Conservation (phyloP, 176 grass and related monocot genomes). For the Avena atlantica region DNA sequence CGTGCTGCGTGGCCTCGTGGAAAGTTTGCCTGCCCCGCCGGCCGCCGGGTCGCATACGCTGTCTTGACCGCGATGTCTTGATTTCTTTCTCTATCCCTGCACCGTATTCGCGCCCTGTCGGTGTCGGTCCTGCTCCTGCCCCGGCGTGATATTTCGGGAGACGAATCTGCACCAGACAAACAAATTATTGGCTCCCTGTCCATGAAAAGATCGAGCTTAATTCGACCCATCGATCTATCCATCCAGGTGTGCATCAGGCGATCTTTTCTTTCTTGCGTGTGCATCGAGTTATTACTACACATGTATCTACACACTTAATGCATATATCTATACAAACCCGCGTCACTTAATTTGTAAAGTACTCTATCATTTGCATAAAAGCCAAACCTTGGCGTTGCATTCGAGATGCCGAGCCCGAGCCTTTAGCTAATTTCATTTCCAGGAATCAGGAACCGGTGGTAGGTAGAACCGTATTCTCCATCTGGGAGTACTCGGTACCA, state of each 20-base stretch:
- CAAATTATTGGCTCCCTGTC: not conserved
- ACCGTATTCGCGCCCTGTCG: not conserved
- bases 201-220: not conserved
- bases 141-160: constrained; percentile 17
- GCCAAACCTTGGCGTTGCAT: constrained; percentile 1
- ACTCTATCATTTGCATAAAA: not conserved
- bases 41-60: constrained; percentile 4
- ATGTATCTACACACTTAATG: no score
- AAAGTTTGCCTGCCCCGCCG: not conserved
- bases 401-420: not conserved
- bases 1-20: not conserved
- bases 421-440: not conserved
- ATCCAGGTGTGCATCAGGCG: not conserved
- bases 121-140: not conserved
- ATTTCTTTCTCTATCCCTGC: not conserved
- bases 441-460: not conserved
- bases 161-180: constrained; percentile 1
- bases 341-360: no score
- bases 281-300: not conserved
- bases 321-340: no score
- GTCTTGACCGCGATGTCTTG: not conserved
- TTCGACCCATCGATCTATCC: not conserved
- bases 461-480: not conserved
- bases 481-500: no score
- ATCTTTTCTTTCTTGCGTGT: no score